Evolutionary conservation across 2,329 filamentous ascomycete species (phyloP), one percentile per base, ranked within the genome.

Genomic region (Ceratocystis cacaofunesta): DNA sequence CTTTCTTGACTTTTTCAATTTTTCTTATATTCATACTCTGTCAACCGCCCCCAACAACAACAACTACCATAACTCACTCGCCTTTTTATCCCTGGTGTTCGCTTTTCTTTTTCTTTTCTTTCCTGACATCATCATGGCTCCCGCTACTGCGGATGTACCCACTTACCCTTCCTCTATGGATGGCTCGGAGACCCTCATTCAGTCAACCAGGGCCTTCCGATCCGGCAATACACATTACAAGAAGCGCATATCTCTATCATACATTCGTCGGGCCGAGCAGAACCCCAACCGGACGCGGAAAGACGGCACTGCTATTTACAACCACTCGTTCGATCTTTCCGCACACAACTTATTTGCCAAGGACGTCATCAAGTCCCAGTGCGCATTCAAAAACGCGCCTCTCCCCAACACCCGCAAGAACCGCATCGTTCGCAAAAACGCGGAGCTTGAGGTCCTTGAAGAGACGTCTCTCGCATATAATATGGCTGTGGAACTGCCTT

Each of bases 251-350:
- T 58, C 63, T 3, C 5, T 17, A 30, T 19, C 46, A 30, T 67
- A 65, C 43, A 17, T 63, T 19, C 41, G 41, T 44, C 66, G 63
- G 60, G 60, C 60, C 46, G 55, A 63, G 3, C 15, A 52, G 10
- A 46, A 66, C 44, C 19, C 44, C 55, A 44, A 57, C 46, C 62
- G 62, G 44, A 52, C 22, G 19, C 62, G 61, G 41, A 66, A 66
- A 61, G 48, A 66, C 28, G 65, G 65, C 41, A 44, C 25, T 30
- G 50, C 65, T 52, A 52, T 64, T 36, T 66, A 65, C 55, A 32
- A 22, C 32, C 60, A 46, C 8, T 10, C 50, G 7, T 6, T 63
- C 57, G 28, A 44, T 44, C n/a, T 41, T 8, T 19, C 57, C n/a
- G 58, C 41, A 28, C 62, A 58, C 32, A 22, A 55, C 2, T n/a